Evolutionary conservation across 257 asterid genomes (phyloP), one percentile per base, ranked within the genome.

Genomic region (Linderniella brevidens): DNA sequence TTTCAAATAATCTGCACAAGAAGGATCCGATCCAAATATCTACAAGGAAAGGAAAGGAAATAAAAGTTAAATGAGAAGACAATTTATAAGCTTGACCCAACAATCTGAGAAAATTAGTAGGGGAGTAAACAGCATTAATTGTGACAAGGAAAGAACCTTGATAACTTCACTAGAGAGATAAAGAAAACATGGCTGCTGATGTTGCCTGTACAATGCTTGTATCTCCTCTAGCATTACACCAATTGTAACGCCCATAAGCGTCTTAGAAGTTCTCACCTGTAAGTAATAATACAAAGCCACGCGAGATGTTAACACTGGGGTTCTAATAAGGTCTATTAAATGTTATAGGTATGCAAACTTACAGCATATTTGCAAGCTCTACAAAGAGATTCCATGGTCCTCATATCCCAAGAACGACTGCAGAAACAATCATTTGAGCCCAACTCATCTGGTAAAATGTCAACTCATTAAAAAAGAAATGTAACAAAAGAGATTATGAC

Each of bases 341-440:
- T 6, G 4, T 25, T 25, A 25, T 25, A 25, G 32, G 32, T 25
- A 25, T 25, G 32, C 3, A 11, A 62, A 67, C 98, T 76, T 68
- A 88, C 98, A 65, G 98, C 93, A 74, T 80, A 67, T 77, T 84
- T 88, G 74, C 98, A 88, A 48, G 98, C 98, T 53, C 98, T 90
- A 59, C 98, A 88, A 54, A 88, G 87, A 59, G 98, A 84, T 65
- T 88, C 98, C 98, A 88, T 88, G n/a, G 95, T 80, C 55, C 95
- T 84, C 82, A 76, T 69, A 66, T 88, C 95, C 98, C 98, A 88
- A 35, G 95, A 78, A 66, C 93, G 98, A 49, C 98, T 88, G 83
- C 64, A 68, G 41, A 49, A 68, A 8, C 19, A 46, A 46, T 4
- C 3, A 46, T 11, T 11, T 17, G 17, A 29, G 19, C 35, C 4